Base-by-base conservation (phyloP, 352 stramenopile genomes). In the Pythium coloratum region DNA sequence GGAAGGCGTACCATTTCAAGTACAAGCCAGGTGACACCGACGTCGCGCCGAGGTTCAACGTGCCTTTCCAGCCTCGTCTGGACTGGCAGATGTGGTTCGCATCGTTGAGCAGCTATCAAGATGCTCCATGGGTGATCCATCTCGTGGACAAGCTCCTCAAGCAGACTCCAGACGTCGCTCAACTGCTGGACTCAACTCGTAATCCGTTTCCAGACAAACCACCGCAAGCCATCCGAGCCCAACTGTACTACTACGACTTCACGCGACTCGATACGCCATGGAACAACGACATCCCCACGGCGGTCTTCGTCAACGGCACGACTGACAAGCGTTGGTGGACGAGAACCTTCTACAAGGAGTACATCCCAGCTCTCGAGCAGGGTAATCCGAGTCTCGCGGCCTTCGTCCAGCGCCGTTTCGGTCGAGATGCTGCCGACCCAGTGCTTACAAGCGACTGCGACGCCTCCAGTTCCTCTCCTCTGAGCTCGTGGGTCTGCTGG, bases 51-150 rank as follows among this genome's bases (percentile, higher is more conserved):
- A 61, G 63, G 6, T 10, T 83, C 2, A 67, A 70, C n/a, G 69
- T 72, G 16, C 80, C 80, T 9, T 76, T 86, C 46, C 76, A 86
- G 18, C 90, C 91, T 18, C 79, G 92, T 54, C 73, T 98, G 40
- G 92, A 98, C 59, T 98, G 92, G 91, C 88, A 96, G 69, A 95
- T 98, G 90, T 97, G 91, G 88, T 98, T 98, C 72, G 94, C 90
- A 8, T 90, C 92, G 0, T 66, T 98, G 3, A 81, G 81, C 0
- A 77, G 76, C 36, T 95, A 96, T 64, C 77, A 96, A 30, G 64
- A 89, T 26, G 82, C 91, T 20, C 84, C 89, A 34, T 98, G 92
- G 92, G 68, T 97, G 7, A 73, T 98, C 26, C 80, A 94, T 40
- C 77, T 98, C 28, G 73, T 95, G 2, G 59, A 91, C 58, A 97